Base-by-base conservation (phyloP, 163 green algal genomes). In the Chloroidium sp. region DNA sequence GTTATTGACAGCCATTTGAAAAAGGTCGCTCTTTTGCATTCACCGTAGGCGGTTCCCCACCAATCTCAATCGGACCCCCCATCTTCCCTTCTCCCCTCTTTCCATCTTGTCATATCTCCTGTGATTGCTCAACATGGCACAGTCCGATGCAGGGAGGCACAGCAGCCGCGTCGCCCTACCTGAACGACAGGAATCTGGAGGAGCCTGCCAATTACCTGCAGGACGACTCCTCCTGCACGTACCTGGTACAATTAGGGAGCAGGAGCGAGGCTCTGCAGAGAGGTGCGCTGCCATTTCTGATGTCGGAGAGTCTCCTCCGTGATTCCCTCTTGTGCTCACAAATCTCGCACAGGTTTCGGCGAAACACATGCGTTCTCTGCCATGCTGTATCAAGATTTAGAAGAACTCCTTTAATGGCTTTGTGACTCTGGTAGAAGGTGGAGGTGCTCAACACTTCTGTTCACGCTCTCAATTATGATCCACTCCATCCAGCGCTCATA, bases 181-280 rank as follows among this genome's bases (percentile, higher is more conserved):
- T 95, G 72, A 95, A 95, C 81, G 86, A 94, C 81, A 78, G 80
- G n/a, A 95, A 97, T 81, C 62, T 80, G 2, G 79, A 84, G 77
- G 83, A 89, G 59, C 67, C 81, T 0, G 72, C 36, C 78, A 89
- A 90, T 80, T 83, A 83, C 76, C 85, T 76, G 82, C 64, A 80
- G 1, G 62, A 76, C 57, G 76, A 78, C 2, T 62, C 6, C 36
- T 57, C 3, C 2, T 94, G 91, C 79, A 76, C 82, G 60, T 93
- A 86, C 69, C 80, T 90, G 75, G 90, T 95, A 8, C 87, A 85
- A 8, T 74, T 90, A 64, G 13, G 75, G 60, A 4, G n/a, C 1
- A 2, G n/a, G 3, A 59, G 64, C 2, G 8, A 64, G 61, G 1
- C 80, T 4, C 69, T 14, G 72, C 0, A 67, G 62, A 69, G 13